These are phyloP conservation scores for Hypoxylon sp. DNA, from an alignment of 2,329 filamentous ascomycete species.

Conservation along the genomic window DNA sequence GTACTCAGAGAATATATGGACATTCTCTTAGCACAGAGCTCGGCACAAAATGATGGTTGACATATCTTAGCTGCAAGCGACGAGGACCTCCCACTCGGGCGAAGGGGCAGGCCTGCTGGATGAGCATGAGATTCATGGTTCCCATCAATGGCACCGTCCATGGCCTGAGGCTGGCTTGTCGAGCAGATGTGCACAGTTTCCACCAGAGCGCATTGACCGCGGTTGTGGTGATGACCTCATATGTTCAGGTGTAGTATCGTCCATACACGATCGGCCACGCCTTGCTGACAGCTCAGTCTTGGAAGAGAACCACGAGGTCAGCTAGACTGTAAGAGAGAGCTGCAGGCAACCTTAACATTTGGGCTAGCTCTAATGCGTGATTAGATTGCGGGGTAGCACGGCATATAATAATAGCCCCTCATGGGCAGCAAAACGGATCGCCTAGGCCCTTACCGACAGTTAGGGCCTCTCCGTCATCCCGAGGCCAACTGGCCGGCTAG, in stretches of 20 bases:
- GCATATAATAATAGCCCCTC: slow-evolving; percentile 40
- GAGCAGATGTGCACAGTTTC: slow-evolving; percentile 22
- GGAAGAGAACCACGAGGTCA: slow-evolving; percentile 40
- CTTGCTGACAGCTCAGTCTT: slow-evolving; percentile 42
- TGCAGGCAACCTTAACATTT: slow-evolving; percentile 37
- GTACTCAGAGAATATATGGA: slow-evolving; percentile 30
- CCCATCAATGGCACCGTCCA: slow-evolving; percentile 5
- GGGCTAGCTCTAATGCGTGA: slow-evolving; percentile 28
- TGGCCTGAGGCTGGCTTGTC: slow-evolving; percentile 26
- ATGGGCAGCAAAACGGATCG: slow-evolving; percentile 23
- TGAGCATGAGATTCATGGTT: slow-evolving; percentile 12
- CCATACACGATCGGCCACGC: slow-evolving; percentile 38
- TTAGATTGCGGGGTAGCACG: slow-evolving; percentile 48
- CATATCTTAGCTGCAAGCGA: slow-evolving; percentile 33
- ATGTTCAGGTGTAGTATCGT: slow-evolving; percentile 31
- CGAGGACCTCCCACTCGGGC: slow-evolving; percentile 21
- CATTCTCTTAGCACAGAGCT: slow-evolving; percentile 14
- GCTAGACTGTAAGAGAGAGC: slow-evolving; percentile 34
- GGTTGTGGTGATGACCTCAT: slow-evolving; percentile 41
- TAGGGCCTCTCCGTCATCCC: slow-evolving; percentile 42
- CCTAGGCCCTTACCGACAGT: slow-evolving; percentile 42
- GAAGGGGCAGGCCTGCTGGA: slow-evolving; percentile 11
- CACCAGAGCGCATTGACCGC: slow-evolving; percentile 16
- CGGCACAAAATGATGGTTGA: slow-evolving; percentile 16
- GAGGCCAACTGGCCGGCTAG: slow-evolving; percentile 32